Conservation (phyloP, 192 early-diverging fungal species). For the Linnemannia exigua region DNA sequence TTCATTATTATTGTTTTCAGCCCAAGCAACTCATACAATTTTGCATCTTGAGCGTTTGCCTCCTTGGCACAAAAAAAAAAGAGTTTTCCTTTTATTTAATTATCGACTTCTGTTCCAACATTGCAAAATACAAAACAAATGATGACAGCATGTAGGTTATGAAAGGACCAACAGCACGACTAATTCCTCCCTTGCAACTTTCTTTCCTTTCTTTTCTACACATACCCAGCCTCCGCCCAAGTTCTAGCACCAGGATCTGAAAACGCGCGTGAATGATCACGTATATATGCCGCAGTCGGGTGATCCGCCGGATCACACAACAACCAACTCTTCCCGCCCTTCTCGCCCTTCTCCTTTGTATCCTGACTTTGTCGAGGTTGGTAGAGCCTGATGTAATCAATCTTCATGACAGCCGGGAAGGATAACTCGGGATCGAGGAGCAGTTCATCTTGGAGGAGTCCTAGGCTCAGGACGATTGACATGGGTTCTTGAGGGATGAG, state of each 20-base stretch:
- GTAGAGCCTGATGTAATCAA: slow-evolving; percentile 71
- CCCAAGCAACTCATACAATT: too few species aligned
- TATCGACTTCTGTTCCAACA: too few species aligned
- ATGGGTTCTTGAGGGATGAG: slow-evolving; percentile 70
- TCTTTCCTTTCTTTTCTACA: neutral
- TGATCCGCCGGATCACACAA: slow-evolving; percentile 69
- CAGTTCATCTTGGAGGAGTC: slow-evolving; percentile 61
- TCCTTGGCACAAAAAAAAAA: too few species aligned
- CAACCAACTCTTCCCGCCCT: slow-evolving; percentile 44
- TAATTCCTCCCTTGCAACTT: too few species aligned
- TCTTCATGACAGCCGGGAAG: slow-evolving; percentile 65
- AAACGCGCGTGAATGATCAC: slow-evolving; percentile 67
- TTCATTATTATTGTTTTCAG: too few species aligned
- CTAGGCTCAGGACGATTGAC: slow-evolving; percentile 71
- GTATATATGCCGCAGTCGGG: slow-evolving; percentile 68
- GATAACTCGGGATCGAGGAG: slow-evolving; percentile 26
- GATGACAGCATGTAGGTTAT: too few species aligned
- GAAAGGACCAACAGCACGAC: too few species aligned
- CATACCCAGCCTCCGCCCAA: neutral
- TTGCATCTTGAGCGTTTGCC: too few species aligned
- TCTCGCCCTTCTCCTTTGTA: neutral
- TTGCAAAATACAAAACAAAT: too few species aligned
- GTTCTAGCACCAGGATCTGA: slow-evolving; percentile 31
- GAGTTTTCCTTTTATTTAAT: too few species aligned
- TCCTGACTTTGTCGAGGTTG: slow-evolving; percentile 50